Conservation (phyloP, 1,139 yeast species). For the Pichia sp. region DNA sequence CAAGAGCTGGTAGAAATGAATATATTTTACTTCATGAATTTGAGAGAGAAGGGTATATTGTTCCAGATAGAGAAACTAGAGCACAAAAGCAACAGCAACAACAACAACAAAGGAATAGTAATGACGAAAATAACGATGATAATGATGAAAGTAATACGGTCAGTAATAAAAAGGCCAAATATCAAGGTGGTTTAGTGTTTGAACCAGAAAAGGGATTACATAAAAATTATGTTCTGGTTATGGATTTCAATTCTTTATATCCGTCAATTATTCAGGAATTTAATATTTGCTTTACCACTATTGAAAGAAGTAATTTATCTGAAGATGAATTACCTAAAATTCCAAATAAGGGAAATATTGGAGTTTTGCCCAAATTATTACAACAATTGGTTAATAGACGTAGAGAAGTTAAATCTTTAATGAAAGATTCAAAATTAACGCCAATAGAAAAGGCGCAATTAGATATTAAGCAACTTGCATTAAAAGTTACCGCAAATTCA, state of each 20-base stretch:
- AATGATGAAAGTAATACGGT: constrained; percentile 42
- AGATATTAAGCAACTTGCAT: constrained; percentile 94
- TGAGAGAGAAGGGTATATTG: constrained; percentile 68
- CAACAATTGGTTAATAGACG: constrained; percentile 86
- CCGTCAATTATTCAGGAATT: constrained; percentile 97
- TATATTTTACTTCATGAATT: constrained; percentile 91
- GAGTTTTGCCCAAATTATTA: constrained; percentile 81
- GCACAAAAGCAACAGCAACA: constrained; percentile 41
- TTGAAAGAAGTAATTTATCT: constrained; percentile 57
- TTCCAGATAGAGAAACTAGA: constrained; percentile 77
- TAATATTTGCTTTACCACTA: constrained; percentile 96
- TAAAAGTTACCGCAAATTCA: constrained; percentile 94
- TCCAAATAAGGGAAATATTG: constrained; percentile 61
- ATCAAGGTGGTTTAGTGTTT: constrained; percentile 88
- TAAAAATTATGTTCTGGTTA: constrained; percentile 80
- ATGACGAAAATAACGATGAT: constrained; percentile 19
- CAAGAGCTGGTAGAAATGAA: constrained; percentile 95
- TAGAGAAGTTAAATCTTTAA: constrained; percentile 80
- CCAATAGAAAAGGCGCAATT: constrained; percentile 66
- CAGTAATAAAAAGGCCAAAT: constrained; percentile 73
- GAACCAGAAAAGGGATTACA: constrained; percentile 96
- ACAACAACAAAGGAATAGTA: constrained; percentile 12
- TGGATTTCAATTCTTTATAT: constrained; percentile 97
- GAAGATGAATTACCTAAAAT: constrained; percentile 66
- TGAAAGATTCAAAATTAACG: constrained; percentile 68